A percentile compares a stretch with the other conserved stretches of the same genome.
These are phyloP conservation scores for Oryza officinalis DNA, from an alignment of 176 grass and related monocot genomes.

Conservation along the genomic window DNA sequence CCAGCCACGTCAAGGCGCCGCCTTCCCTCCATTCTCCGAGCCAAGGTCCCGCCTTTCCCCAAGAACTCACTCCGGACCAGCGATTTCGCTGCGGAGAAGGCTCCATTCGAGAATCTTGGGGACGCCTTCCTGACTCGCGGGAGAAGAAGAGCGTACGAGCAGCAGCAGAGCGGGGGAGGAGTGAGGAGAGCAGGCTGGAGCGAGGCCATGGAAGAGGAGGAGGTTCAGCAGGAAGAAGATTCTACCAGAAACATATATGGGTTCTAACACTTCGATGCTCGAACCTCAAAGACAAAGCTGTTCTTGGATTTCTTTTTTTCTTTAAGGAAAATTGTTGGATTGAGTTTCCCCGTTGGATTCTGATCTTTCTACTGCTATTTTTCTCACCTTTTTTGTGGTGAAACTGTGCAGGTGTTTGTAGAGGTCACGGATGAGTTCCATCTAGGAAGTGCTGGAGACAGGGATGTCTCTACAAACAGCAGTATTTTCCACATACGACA, in stretches of 20 bases:
- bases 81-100: conserved; percentile 13
- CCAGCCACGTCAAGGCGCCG: conserved; percentile 33
- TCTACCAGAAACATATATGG: neutral
- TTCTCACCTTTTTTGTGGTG: conserved; percentile 34
- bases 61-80: conserved; percentile 25
- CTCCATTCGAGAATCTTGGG: conserved; percentile 21
- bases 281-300: no score
- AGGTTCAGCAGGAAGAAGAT: neutral
- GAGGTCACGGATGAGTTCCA: neutral
- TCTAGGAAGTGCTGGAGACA: neutral
- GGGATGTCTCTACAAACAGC: neutral
- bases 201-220: conserved; percentile 35
- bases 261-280: neutral
- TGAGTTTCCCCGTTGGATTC: neutral
- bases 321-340: neutral
- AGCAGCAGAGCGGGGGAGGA: conserved; percentile 38
- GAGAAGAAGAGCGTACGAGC: conserved; percentile 18
- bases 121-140: conserved; percentile 4
- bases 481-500: neutral
- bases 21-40: conserved; percentile 27
- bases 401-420: neutral
- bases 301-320: neutral
- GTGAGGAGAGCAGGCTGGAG: conserved; percentile 17
- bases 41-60: conserved; percentile 42
- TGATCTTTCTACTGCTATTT: neutral